phyloP scores from a whole-genome alignment of 208 protist genomes.

The Leishmania braziliensis region DNA sequence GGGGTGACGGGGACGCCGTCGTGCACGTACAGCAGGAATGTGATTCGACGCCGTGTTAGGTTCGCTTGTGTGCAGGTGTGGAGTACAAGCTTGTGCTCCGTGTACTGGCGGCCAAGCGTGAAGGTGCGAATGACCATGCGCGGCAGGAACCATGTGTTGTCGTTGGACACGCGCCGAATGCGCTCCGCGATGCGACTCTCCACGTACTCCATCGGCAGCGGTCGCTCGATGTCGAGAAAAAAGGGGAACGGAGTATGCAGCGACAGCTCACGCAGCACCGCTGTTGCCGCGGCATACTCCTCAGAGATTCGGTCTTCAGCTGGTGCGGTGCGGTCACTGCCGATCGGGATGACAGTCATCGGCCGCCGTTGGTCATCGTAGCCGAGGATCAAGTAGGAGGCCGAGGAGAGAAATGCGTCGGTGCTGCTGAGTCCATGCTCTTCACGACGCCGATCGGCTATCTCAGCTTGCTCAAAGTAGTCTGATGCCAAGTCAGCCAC shows the following conservation, averaged over 20 bases:
- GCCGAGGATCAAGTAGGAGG: constrained; percentile 78
- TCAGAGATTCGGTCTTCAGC: constrained; percentile 37
- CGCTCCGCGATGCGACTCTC: constrained; percentile 75
- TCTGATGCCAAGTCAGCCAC: constrained; percentile 53
- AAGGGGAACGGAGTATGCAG: constrained; percentile 76
- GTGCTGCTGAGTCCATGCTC: constrained; percentile 41
- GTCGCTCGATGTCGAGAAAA: constrained; percentile 76
- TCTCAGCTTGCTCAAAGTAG: constrained; percentile 66
- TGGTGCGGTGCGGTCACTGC: constrained; percentile 32
- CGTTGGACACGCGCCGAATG: constrained; percentile 82
- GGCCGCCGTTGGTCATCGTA: constrained; percentile 71
- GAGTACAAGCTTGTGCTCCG: constrained; percentile 73
- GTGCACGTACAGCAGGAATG: constrained; percentile 82
- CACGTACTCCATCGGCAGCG: constrained; percentile 61
- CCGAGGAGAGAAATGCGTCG: constrained; percentile 70
- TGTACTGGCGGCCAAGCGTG: constrained; percentile 72
- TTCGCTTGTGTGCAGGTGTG: constrained; percentile 89
- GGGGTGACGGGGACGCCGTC: constrained; percentile 69
- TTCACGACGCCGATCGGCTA: constrained; percentile 34
- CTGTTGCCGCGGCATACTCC: constrained; percentile 63
- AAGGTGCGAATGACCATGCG: constrained; percentile 85
- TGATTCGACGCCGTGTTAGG: constrained; percentile 76
- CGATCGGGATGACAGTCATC: constrained; percentile 76
- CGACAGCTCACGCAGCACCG: constrained; percentile 68
- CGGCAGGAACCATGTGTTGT: constrained; percentile 80